Base-by-base conservation (phyloP, 257 asterid genomes). In the Thymus quinquecostatus region DNA sequence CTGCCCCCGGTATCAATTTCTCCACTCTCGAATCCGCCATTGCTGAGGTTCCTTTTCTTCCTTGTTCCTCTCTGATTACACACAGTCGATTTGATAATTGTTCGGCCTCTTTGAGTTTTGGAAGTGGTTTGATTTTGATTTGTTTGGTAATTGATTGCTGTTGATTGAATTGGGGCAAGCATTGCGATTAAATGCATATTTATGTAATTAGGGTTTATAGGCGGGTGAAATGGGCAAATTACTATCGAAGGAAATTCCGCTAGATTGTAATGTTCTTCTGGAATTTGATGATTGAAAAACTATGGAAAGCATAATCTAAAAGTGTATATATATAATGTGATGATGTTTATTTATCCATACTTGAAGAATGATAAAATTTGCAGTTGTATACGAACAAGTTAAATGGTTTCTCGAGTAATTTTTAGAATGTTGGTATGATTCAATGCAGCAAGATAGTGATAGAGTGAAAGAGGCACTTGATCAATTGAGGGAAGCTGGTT, bases 391-490 rank as follows among this genome's bases (percentile, higher is more conserved):
- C 44, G 5, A 28, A 55, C 10, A 61, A 3, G 4, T 3, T 36
- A 3, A 0, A 0, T 36, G 21, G 21, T 57, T 56, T 66, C 36
- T 34, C 10, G 69, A 48, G 11, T 67, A 30, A n/a, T 27, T 49
- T 41, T 2, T 30, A 32, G 2, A 40, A 33, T 11, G 12, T 51
- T 29, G 27, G 54, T 63, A 28, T 56, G 76, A 32, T 72, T 58
- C 34, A 12, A 49, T 82, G 80, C 81, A 84, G 96, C 89, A 87
- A 84, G 98, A 92, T 71, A 87, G 97, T 76, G 85, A 81, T 72
- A 90, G 82, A 6, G 98, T 90, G 28, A 90, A 82, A 85, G 84
- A 81, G 83, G 96, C 95, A 69, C 98, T 93, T 68, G 95, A 87
- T 91, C 86, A 87, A 79, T 85, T 93, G 78, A 79, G 78, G 49